Evolutionary conservation across 176 grass and related monocot genomes (phyloP).

Genomic region (bread wheat (Triticum aestivum)): DNA sequence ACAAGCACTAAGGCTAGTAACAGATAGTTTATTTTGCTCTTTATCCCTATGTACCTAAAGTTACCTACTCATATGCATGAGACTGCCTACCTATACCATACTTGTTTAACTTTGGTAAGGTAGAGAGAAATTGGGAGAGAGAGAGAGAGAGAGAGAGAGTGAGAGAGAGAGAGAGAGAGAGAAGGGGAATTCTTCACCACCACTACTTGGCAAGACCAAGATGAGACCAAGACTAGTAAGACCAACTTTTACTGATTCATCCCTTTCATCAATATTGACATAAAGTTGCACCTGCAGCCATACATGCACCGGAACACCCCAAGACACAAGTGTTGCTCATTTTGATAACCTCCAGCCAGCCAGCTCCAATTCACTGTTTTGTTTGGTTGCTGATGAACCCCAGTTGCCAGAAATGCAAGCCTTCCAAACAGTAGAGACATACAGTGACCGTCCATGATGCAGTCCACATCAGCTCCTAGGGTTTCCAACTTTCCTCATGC

Average conservation of each 20-base stretch:
- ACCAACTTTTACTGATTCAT: slow-evolving; percentile 57
- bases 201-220: slow-evolving; percentile 29
- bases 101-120: slow-evolving; percentile 14
- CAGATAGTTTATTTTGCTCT: slow-evolving; percentile 27
- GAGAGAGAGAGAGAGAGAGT: neutral
- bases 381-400: slow-evolving; percentile 30
- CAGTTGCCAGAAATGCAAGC: slow-evolving; percentile 28
- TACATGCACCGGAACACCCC: slow-evolving; percentile 37
- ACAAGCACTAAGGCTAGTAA: slow-evolving; percentile 25
- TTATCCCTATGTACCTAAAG: slow-evolving; percentile 30
- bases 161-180: too few relatives aligned
- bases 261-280: slow-evolving; percentile 59
- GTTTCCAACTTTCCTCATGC: slow-evolving; percentile 36
- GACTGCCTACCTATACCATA: slow-evolving; percentile 18
- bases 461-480: slow-evolving; percentile 30
- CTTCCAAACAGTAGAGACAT: slow-evolving; percentile 26
- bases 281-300: slow-evolving; percentile 44
- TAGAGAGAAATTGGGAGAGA: neutral
- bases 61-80: slow-evolving; percentile 30
- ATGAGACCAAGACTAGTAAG: slow-evolving; percentile 35
- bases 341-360: slow-evolving; percentile 21
- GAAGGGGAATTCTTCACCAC: slow-evolving; percentile 34
- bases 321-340: slow-evolving; percentile 24
- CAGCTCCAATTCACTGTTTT: slow-evolving; percentile 13
- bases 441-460: neutral